These are phyloP conservation scores for Phaeosphaeria sp. DNA, from an alignment of 2,329 filamentous ascomycete species.

Conservation along the genomic window DNA sequence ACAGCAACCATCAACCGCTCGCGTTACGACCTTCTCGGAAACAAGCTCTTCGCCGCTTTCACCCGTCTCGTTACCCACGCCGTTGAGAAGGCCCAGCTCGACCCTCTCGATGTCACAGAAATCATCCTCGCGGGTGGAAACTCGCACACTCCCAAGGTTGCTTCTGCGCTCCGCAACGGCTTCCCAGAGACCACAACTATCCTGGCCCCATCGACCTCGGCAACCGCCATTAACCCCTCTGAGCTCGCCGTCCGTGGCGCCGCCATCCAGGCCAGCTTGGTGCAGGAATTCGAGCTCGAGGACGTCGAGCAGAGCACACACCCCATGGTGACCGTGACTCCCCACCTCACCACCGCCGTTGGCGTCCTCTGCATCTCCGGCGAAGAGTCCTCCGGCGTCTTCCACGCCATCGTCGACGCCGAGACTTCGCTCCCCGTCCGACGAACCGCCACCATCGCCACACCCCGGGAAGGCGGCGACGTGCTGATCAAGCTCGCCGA, in stretches of 20 bases:
- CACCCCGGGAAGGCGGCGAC: slow-evolving; percentile 82
- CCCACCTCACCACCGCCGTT: slow-evolving; percentile 86
- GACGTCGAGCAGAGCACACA: slow-evolving; percentile 97
- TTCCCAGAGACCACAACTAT: slow-evolving; percentile 83
- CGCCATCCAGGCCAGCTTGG: slow-evolving; percentile 91
- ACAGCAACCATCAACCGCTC: slow-evolving; percentile 89
- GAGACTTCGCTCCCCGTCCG: slow-evolving; percentile 92
- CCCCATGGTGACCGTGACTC: slow-evolving; percentile 90
- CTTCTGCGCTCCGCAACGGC: slow-evolving; percentile 75
- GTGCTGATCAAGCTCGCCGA: slow-evolving; percentile 89
- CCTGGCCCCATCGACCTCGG: slow-evolving; percentile 80
- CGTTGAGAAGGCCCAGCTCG: slow-evolving; percentile 89
- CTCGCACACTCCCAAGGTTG: slow-evolving; percentile 92
- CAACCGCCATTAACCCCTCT: slow-evolving; percentile 87
- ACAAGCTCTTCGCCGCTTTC: slow-evolving; percentile 88
- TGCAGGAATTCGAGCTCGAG: slow-evolving; percentile 90
- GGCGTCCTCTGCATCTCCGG: slow-evolving; percentile 76
- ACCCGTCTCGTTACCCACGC: slow-evolving; percentile 83
- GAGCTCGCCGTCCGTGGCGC: slow-evolving; percentile 89
- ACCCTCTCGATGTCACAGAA: slow-evolving; percentile 92
- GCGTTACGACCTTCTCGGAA: slow-evolving; percentile 86
- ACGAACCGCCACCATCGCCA: slow-evolving; percentile 78
- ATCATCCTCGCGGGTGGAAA: slow-evolving; percentile 92
- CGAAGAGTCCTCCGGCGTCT: slow-evolving; percentile 69
- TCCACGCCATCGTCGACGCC: slow-evolving; percentile 80